Conservation (phyloP, 2,329 filamentous ascomycete genomes). For the Penicillium sp. region DNA sequence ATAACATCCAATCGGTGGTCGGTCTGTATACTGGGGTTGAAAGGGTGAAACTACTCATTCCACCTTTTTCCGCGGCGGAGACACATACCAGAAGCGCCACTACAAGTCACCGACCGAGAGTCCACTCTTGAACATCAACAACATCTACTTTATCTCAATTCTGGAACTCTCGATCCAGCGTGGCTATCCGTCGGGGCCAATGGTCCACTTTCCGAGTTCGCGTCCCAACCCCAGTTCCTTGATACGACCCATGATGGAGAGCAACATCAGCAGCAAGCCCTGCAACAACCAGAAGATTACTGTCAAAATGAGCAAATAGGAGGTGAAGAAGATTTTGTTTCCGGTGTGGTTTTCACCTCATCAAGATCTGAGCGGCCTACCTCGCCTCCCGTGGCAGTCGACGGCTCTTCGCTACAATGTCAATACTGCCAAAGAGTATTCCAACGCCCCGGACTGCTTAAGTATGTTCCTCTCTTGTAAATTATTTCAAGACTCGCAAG, state of each 20-base stretch:
- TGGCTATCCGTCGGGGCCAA: background rate
- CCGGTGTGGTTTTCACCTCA: background rate
- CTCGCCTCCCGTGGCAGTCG: background rate
- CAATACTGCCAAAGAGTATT: background rate
- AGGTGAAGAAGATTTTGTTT: background rate
- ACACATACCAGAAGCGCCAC: background rate
- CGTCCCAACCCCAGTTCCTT: background rate
- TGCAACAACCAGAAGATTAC: background rate
- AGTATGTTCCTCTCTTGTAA: too few relatives aligned
- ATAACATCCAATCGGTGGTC: background rate
- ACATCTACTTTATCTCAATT: background rate
- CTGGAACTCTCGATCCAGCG: background rate
- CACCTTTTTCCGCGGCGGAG: background rate
- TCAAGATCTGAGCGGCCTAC: background rate
- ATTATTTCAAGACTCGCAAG: too few relatives aligned
- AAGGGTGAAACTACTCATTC: background rate
- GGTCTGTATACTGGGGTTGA: background rate
- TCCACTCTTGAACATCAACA: background rate
- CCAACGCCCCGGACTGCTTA: too few relatives aligned
- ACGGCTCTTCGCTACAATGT: background rate
- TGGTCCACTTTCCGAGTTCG: background rate
- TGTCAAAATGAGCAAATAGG: background rate
- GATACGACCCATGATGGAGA: background rate
- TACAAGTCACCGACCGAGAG: background rate
- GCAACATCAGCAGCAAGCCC: background rate